Percentiles rank a stretch among this genome's conserved stretches.
These are phyloP conservation scores for Epichloe coenophiala DNA, from an alignment of 2,329 filamentous ascomycete genomes.

Conservation along the genomic window DNA sequence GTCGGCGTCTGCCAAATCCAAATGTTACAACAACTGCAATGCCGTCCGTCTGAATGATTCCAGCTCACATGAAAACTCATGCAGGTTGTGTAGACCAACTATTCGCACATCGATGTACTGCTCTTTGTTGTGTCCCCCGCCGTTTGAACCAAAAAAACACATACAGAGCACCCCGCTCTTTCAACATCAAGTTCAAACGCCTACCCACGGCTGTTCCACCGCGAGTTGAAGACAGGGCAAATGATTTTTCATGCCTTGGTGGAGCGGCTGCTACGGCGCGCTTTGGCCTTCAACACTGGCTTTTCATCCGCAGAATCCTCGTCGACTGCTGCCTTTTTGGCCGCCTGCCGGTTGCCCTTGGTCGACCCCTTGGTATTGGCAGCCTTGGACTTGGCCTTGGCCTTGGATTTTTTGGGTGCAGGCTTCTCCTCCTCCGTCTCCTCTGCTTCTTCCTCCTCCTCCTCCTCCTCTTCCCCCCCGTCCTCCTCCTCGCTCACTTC, in stretches of 20 bases:
- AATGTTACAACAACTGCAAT: too few species aligned
- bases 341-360: constrained; percentile 2
- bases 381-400: constrained; percentile 3
- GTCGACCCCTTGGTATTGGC: background rate
- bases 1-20: too few species aligned
- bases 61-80: too few species aligned
- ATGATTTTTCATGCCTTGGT: constrained; percentile 10
- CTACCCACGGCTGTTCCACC: background rate
- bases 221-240: background rate
- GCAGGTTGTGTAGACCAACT: too few species aligned
- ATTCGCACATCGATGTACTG: too few species aligned
- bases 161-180: background rate
- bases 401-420: constrained; percentile 1
- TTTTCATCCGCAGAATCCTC: constrained; percentile 5
- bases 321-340: constrained; percentile 3
- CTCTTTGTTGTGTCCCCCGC: background rate
- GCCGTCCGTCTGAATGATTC: too few species aligned
- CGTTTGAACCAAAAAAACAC: background rate
- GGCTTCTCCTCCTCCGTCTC: background rate
- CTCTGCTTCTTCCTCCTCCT: too few species aligned
- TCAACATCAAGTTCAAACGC: background rate
- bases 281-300: constrained; percentile 17
- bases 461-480: constrained; percentile 4
- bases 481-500: constrained; percentile 9
- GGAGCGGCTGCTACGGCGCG: constrained; percentile 10